Evolutionary conservation across 78 protist species (phyloP).

Genomic region (Monocercomonoides exilis): DNA sequence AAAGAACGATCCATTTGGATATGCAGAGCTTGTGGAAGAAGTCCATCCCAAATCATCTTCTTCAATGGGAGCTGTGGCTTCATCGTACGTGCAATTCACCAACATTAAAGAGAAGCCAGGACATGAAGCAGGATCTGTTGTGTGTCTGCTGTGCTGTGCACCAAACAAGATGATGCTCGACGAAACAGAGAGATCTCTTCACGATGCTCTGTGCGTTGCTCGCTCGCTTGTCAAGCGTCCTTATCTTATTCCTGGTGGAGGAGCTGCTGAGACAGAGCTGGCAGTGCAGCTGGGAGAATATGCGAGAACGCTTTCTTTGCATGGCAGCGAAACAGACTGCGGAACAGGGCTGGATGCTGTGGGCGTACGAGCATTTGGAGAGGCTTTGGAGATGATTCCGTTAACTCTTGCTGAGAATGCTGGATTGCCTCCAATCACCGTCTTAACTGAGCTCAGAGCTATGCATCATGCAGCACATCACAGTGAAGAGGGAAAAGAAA

Average conservation of each 20-base stretch:
- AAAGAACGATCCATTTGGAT: conserved; percentile 64
- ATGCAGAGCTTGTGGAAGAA: conserved; percentile 81
- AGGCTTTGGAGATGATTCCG: conserved; percentile 95
- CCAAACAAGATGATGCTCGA: conserved; percentile 84
- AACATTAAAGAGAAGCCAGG: conserved; percentile 75
- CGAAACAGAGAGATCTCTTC: conserved; percentile 94
- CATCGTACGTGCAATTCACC: conserved; percentile 71
- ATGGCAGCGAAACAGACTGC: not conserved
- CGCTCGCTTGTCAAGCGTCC: conserved; percentile 89
- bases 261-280: conserved; percentile 88
- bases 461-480: not conserved
- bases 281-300: conserved; percentile 54
- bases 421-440: conserved; percentile 87
- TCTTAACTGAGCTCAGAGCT: conserved; percentile 27
- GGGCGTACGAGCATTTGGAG: conserved; percentile 88
- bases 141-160: conserved; percentile 78
- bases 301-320: conserved; percentile 30
- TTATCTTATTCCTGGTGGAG: conserved; percentile 93
- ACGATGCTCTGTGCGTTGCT: conserved; percentile 98
- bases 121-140: conserved; percentile 52
- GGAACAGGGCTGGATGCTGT: conserved; percentile 53
- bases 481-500: not conserved
- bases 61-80: too few relatives aligned
- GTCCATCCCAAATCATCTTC: conserved; percentile 49
- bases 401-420: conserved; percentile 98